Percentiles rank a stretch among this genome's conserved stretches.
These are phyloP conservation scores for Lepraria neglecta DNA, from an alignment of 495 filamentous ascomycete genomes.

Conservation along the genomic window DNA sequence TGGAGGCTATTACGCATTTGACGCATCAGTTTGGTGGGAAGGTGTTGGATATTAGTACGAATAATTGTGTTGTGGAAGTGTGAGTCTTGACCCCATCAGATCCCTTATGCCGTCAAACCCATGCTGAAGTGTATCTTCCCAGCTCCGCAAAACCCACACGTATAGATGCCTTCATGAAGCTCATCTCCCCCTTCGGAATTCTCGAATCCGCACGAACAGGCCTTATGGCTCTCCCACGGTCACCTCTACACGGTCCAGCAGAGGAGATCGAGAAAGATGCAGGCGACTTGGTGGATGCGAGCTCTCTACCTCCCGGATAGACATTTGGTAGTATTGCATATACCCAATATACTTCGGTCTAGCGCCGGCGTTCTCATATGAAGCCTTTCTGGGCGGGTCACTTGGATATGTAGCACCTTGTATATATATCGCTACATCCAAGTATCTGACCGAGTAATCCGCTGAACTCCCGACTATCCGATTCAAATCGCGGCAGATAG, in stretches of 20 bases:
- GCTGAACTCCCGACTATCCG: neutral
- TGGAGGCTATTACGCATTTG: conserved; percentile 88
- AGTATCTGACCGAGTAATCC: neutral
- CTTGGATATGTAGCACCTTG: neutral
- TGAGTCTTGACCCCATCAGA: conserved; percentile 43
- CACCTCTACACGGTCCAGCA: conserved; percentile 67
- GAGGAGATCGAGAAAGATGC: conserved; percentile 78
- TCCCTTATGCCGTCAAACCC: conserved; percentile 1
- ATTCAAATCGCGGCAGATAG: neutral
- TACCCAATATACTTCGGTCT: conserved; percentile 8
- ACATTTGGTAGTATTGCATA: neutral
- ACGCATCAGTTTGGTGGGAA: conserved; percentile 97
- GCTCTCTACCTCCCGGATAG: conserved; percentile 89
- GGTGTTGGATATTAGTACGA: conserved; percentile 93
- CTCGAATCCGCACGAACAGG: conserved; percentile 90
- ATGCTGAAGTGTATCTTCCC: conserved; percentile 7
- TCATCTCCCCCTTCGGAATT: conserved; percentile 92
- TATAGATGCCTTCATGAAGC: conserved; percentile 96
- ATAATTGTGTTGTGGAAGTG: conserved; percentile 97
- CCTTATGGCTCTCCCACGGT: conserved; percentile 92
- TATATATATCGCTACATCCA: conserved; percentile 1
- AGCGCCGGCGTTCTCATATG: conserved; percentile 31
- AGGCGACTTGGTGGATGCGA: conserved; percentile 85
- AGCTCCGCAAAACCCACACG: conserved; percentile 88
- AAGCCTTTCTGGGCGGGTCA: neutral